Percentiles rank a stretch among this genome's conserved stretches.
Conservation (phyloP, 1,284 basidiomycete genomes). For the Neonothopanus nambi region DNA sequence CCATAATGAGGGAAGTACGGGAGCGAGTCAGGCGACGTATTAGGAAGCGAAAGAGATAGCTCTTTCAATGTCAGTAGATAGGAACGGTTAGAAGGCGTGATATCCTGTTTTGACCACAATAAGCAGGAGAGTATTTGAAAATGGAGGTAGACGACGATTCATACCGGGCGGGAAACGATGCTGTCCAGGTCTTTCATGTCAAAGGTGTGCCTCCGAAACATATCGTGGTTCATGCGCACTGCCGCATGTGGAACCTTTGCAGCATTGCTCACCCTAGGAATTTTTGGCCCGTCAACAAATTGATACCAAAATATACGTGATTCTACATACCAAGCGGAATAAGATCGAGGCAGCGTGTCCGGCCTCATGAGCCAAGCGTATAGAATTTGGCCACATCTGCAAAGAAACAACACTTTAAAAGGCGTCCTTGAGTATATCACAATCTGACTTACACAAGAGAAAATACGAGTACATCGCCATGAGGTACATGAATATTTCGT, state of each 20-base stretch:
- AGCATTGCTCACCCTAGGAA: slow-evolving; percentile 57
- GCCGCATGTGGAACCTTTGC: slow-evolving; percentile 64
- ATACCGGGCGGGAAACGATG: slow-evolving; percentile 50
- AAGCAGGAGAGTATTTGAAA: slow-evolving; percentile 11
- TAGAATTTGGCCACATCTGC: slow-evolving; percentile 85
- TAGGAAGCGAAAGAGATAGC: slow-evolving; percentile 21
- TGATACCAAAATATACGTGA: neutral
- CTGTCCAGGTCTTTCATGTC: slow-evolving; percentile 57
- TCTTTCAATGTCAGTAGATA: slow-evolving; percentile 34
- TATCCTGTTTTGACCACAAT: slow-evolving; percentile 34
- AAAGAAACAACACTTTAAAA: neutral
- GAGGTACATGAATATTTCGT: slow-evolving; percentile 73
- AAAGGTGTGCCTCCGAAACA: slow-evolving; percentile 60
- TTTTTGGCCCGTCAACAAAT: neutral
- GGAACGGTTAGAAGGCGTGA: slow-evolving; percentile 42
- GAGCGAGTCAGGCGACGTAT: slow-evolving; percentile 26
- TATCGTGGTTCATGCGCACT: slow-evolving; percentile 61
- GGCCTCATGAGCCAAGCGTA: slow-evolving; percentile 82
- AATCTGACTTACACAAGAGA: slow-evolving; percentile 61
- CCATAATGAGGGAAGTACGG: slow-evolving; percentile 57
- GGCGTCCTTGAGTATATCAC: neutral
- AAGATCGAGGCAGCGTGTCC: slow-evolving; percentile 81
- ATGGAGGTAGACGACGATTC: slow-evolving; percentile 19
- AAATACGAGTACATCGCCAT: slow-evolving; percentile 87
- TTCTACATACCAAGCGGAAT: slow-evolving; percentile 65